phyloP scores from a whole-genome alignment of 1,284 basidiomycete genomes.

The Cutaneotrichosporon sp. region DNA sequence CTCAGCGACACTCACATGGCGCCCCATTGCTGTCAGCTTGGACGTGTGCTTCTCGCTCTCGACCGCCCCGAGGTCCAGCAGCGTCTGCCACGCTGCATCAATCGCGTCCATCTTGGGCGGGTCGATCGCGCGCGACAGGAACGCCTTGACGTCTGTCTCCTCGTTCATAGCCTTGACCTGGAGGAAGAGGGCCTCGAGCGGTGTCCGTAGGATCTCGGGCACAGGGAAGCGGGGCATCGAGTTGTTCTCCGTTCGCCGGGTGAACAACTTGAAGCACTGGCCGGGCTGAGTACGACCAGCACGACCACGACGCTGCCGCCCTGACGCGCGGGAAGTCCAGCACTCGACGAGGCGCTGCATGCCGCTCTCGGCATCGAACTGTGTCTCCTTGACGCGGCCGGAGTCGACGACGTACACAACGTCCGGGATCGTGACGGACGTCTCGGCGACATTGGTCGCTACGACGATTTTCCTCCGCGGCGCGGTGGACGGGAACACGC shows the following conservation, averaged over 20 bases:
- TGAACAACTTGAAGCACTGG: slow-evolving; percentile 75
- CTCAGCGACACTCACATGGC: slow-evolving; percentile 61
- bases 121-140: slow-evolving; percentile 65
- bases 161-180: slow-evolving; percentile 78
- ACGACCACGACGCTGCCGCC: slow-evolving; percentile 77
- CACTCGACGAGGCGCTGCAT: slow-evolving; percentile 72
- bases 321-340: slow-evolving; percentile 66
- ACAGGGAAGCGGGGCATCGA: slow-evolving; percentile 68
- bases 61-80: slow-evolving; percentile 76
- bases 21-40: slow-evolving; percentile 72
- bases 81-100: slow-evolving; percentile 67
- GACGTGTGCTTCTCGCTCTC: slow-evolving; percentile 56
- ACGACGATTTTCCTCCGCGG: slow-evolving; percentile 78
- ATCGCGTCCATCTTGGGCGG: slow-evolving; percentile 74
- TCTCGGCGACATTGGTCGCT: slow-evolving; percentile 81
- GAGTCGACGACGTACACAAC: slow-evolving; percentile 78
- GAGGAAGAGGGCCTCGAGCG: slow-evolving; percentile 75
- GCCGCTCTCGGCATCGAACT: slow-evolving; percentile 70
- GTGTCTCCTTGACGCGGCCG: slow-evolving; percentile 85
- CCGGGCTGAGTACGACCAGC: slow-evolving; percentile 84
- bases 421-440: slow-evolving; percentile 91
- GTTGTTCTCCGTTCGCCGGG: slow-evolving; percentile 62
- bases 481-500: slow-evolving; percentile 69
- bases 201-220: slow-evolving; percentile 86
- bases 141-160: slow-evolving; percentile 70